Evolutionary conservation across 2,329 filamentous ascomycete species (phyloP).

Genomic region (Zymoseptoria passerinii): DNA sequence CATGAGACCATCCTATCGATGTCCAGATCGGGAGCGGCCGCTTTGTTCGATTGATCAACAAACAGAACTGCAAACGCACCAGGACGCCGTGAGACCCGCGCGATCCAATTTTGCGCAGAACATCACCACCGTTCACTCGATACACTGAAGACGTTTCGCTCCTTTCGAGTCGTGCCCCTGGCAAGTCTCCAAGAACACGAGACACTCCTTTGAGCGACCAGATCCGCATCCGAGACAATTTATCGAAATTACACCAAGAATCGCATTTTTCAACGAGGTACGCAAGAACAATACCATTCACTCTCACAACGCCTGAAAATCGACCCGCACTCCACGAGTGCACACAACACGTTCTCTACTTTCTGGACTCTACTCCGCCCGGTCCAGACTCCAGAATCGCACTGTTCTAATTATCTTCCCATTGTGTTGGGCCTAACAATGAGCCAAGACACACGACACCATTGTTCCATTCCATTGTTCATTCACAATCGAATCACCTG

Average conservation of each 20-base stretch:
- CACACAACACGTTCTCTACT: not conserved
- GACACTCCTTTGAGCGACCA: not conserved
- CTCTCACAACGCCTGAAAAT: not conserved
- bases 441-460: not conserved
- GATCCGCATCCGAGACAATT: not conserved
- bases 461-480: not conserved
- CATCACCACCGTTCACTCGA: not conserved
- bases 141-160: not conserved
- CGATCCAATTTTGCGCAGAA: not conserved
- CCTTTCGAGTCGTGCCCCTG: not conserved
- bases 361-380: not conserved
- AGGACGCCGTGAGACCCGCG: not conserved
- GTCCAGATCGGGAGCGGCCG: not conserved
- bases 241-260: not conserved
- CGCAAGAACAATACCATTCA: too few relatives aligned
- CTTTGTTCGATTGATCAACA: not conserved
- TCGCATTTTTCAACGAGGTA: too few relatives aligned
- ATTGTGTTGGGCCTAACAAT: not conserved
- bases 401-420: not conserved
- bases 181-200: not conserved
- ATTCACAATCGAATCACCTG: not conserved
- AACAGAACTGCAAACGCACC: not conserved
- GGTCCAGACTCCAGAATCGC: not conserved
- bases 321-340: not conserved
- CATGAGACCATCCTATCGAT: not conserved